A percentile compares a stretch with the other conserved stretches of the same genome.
These are phyloP conservation scores for Cadophora luteo-olivacea DNA, from an alignment of 2,329 filamentous ascomycete species.

Conservation along the genomic window DNA sequence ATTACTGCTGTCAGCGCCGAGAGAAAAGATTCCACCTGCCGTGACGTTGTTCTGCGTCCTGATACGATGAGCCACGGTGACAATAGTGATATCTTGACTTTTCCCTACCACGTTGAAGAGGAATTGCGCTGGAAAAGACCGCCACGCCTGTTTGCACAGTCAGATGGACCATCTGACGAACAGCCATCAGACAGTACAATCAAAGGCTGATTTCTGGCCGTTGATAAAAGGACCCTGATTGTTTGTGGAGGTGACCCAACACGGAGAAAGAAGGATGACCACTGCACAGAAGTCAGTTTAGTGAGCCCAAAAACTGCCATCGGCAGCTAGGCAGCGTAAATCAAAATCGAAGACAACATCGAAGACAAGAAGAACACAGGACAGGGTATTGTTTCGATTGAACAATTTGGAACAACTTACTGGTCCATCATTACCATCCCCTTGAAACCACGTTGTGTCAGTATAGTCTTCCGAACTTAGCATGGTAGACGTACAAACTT, in stretches of 20 bases:
- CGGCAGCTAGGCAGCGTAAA: not conserved
- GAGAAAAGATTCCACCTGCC: slow-evolving; percentile 30
- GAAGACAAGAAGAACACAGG: too few species aligned
- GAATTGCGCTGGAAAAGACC: slow-evolving; percentile 45
- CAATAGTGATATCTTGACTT: slow-evolving; percentile 10
- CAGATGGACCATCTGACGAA: slow-evolving; percentile 26
- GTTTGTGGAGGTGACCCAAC: slow-evolving; percentile 49
- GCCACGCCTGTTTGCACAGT: slow-evolving; percentile 48
- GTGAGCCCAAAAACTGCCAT: not conserved
- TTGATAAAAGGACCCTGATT: slow-evolving; percentile 49
- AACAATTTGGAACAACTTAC: slow-evolving; percentile 8
- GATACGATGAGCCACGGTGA: not conserved
- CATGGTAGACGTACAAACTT: slow-evolving; percentile 29
- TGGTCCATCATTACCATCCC: slow-evolving; percentile 40
- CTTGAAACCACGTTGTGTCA: slow-evolving; percentile 15
- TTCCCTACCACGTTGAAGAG: slow-evolving; percentile 46
- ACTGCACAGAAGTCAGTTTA: slow-evolving; percentile 14
- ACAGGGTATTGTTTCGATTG: not conserved
- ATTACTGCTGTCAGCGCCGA: slow-evolving; percentile 32
- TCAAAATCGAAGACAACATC: not conserved
- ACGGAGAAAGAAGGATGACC: slow-evolving; percentile 47
- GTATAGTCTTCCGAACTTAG: not conserved
- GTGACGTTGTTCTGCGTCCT: slow-evolving; percentile 34
- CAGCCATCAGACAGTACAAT: slow-evolving; percentile 37
- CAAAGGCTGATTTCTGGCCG: slow-evolving; percentile 43